A percentile compares a stretch with the other conserved stretches of the same genome.
phyloP scores from a whole-genome alignment of 768 basidiomycete genomes.

The Trametes meyenii region DNA sequence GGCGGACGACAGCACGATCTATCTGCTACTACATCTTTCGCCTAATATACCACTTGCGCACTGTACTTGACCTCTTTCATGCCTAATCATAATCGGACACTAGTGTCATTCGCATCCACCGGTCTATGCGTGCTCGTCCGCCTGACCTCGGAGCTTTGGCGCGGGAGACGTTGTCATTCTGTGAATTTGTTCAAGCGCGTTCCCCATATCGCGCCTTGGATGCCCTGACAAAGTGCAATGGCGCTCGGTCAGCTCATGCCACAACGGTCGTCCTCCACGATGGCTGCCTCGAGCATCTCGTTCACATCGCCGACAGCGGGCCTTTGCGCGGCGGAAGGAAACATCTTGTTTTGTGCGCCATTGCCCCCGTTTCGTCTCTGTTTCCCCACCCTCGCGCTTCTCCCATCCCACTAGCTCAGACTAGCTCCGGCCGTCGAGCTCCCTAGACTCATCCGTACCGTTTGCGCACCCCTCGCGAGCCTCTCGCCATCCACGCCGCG shows the following conservation, averaged over 20 bases:
- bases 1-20: conserved; percentile 10
- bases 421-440: not conserved
- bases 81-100: not conserved
- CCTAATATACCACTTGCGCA: conserved; percentile 18
- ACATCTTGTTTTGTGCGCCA: not conserved
- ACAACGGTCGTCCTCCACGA: too few species aligned
- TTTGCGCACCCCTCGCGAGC: not conserved
- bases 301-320: not conserved
- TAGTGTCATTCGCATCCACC: too few species aligned
- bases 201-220: too few species aligned
- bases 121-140: too few species aligned
- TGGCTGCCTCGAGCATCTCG: not conserved
- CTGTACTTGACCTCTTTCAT: conserved; percentile 4
- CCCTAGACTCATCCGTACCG: not conserved
- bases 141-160: too few species aligned
- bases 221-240: too few species aligned
- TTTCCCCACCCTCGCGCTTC: conserved; percentile 11
- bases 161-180: too few species aligned
- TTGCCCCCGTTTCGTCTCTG: not conserved
- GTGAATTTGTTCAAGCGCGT: too few species aligned
- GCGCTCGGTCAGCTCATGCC: too few species aligned
- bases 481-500: not conserved
- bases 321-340: not conserved
- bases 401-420: not conserved
- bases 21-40: conserved; percentile 12